phyloP scores from a whole-genome alignment of 2,329 filamentous ascomycete genomes.

The Xylariales sp. region DNA sequence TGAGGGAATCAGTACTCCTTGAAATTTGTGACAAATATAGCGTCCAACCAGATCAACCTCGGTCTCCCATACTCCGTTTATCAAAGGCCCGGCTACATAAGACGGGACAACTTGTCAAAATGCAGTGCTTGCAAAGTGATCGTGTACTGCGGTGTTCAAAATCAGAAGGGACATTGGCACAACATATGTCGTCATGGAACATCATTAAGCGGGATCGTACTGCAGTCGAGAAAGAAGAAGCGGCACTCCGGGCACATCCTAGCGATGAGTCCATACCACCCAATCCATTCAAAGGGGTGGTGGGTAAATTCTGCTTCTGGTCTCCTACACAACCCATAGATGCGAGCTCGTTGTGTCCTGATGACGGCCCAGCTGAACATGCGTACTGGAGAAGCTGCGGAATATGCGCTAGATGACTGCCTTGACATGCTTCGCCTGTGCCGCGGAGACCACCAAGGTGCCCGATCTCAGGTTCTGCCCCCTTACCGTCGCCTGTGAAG shows the following conservation, averaged over 20 bases:
- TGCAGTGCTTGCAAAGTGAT: no score
- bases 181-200: background rate
- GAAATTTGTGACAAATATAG: no score
- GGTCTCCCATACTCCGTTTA: no score
- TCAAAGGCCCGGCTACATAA: no score
- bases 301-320: background rate
- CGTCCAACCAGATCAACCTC: no score
- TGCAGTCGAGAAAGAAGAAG: background rate
- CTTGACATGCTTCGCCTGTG: slow-evolving; percentile 15
- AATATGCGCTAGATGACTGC: slow-evolving; percentile 12
- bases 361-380: no score
- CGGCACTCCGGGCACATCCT: background rate
- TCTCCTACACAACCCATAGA: slow-evolving; percentile 12
- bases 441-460: slow-evolving; percentile 14
- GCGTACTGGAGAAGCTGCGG: slow-evolving; percentile 14
- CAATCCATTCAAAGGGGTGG: background rate
- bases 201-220: background rate
- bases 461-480: slow-evolving; percentile 15
- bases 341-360: slow-evolving; percentile 11
- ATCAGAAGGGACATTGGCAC: no score
- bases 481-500: slow-evolving; percentile 17
- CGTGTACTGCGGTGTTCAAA: no score
- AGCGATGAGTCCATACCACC: background rate
- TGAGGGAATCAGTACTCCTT: no score
- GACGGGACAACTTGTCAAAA: no score